phyloP scores from a whole-genome alignment of 2,329 filamentous ascomycete species.

The Aspergillus brasiliensis region DNA sequence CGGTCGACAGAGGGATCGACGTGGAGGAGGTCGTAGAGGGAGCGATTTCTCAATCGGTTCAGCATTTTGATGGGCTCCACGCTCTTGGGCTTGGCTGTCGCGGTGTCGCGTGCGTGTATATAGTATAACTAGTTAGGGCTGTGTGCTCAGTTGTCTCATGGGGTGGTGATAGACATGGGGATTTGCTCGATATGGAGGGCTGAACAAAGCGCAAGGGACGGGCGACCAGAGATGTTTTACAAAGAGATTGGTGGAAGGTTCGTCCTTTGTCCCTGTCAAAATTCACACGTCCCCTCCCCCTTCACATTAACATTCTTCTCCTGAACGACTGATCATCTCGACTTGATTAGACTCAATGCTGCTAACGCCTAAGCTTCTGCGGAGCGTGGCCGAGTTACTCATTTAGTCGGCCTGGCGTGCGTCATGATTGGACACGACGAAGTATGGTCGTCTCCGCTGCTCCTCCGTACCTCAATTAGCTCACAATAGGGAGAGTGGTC shows the following conservation, averaged over 20 bases:
- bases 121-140: background rate
- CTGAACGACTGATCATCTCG: background rate
- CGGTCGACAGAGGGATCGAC: conserved; percentile 44
- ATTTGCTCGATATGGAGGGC: background rate
- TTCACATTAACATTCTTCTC: background rate
- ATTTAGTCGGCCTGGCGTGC: background rate
- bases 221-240: background rate
- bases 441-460: conserved; percentile 7
- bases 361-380: conserved; percentile 9
- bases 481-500: background rate
- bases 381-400: background rate
- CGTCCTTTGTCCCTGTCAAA: background rate
- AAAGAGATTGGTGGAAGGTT: background rate
- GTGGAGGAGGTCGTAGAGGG: conserved; percentile 30
- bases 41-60: conserved; percentile 12
- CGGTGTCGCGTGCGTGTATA: background rate
- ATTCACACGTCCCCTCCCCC: background rate
- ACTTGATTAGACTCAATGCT: conserved; percentile 6
- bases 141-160: background rate
- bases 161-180: background rate
- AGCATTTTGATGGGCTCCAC: conserved; percentile 13
- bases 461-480: background rate
- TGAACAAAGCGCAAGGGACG: background rate
- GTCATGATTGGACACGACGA: background rate
- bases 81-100: background rate